Conservation (phyloP, 2,329 filamentous ascomycete genomes). For the Colletotrichum incanum region DNA sequence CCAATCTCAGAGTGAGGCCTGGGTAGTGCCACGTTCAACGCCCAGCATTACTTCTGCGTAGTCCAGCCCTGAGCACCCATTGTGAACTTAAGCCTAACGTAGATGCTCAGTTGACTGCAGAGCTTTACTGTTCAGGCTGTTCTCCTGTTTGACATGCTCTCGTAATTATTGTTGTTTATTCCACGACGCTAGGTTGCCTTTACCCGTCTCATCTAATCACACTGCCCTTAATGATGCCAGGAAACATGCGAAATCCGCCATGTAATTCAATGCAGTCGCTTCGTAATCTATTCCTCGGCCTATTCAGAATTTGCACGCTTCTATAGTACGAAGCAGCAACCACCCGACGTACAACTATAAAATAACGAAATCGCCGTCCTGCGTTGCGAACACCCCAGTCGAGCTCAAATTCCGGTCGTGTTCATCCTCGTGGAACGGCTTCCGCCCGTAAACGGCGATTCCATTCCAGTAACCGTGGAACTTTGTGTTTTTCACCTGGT, state of each 20-base stretch:
- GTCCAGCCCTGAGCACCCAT: neutral
- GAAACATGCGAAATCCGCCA: neutral
- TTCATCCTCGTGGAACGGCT: neutral
- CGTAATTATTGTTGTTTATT: neutral
- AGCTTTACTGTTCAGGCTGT: neutral
- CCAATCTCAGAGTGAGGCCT: neutral
- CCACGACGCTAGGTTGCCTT: neutral
- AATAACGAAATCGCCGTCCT: neutral
- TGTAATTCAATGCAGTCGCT: neutral
- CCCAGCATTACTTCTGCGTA: neutral
- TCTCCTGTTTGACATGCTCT: neutral
- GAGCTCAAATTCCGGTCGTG: neutral
- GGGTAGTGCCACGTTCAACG: too few species aligned
- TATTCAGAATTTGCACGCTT: slow-evolving; percentile 36
- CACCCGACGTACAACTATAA: neutral
- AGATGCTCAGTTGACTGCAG: neutral
- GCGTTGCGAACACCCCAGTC: neutral
- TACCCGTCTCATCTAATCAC: neutral
- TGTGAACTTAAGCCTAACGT: neutral
- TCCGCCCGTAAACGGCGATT: slow-evolving; percentile 33
- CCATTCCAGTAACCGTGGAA: slow-evolving; percentile 50
- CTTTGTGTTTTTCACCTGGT: slow-evolving; percentile 46
- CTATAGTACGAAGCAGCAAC: neutral
- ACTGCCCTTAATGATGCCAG: neutral
- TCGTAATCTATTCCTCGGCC: neutral